Conservation (phyloP, 148 eudicot species). For the Euryodendron excelsum region DNA sequence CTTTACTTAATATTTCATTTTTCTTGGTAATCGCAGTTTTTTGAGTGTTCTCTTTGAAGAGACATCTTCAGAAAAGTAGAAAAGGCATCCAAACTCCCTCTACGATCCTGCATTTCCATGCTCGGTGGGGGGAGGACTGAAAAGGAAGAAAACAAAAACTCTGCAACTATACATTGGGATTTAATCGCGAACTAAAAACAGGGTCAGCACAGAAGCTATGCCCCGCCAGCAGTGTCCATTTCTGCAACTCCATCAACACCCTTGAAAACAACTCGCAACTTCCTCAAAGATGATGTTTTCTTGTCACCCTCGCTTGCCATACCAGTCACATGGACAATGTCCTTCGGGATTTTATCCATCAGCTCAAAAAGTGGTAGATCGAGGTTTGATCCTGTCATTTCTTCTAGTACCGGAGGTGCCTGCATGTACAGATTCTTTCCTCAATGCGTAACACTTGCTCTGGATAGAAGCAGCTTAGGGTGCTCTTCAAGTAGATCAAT, state of each 20-base stretch:
- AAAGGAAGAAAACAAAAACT: background rate
- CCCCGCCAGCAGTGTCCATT: slow-evolving; percentile 78
- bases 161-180: background rate
- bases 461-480: slow-evolving; percentile 62
- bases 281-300: slow-evolving; percentile 59
- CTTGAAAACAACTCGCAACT: slow-evolving; percentile 71
- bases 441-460: slow-evolving; percentile 66
- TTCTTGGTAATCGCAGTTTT: slow-evolving; percentile 1
- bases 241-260: slow-evolving; percentile 66
- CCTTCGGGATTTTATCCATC: slow-evolving; percentile 61
- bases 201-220: slow-evolving; percentile 25
- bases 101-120: background rate
- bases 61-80: background rate
- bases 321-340: slow-evolving; percentile 69
- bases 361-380: slow-evolving; percentile 64
- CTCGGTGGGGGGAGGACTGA: background rate
- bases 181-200: background rate
- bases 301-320: slow-evolving; percentile 47
- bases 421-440: slow-evolving; percentile 93
- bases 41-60: background rate
- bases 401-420: slow-evolving; percentile 93
- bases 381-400: slow-evolving; percentile 82
- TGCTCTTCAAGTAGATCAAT: slow-evolving; percentile 74
- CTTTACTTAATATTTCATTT: background rate
- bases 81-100: slow-evolving; percentile 8